Evolutionary conservation across 371 early-diverging fungal genomes (phyloP), one percentile per base, ranked within the genome.

Genomic region (Actinomucor elegans): DNA sequence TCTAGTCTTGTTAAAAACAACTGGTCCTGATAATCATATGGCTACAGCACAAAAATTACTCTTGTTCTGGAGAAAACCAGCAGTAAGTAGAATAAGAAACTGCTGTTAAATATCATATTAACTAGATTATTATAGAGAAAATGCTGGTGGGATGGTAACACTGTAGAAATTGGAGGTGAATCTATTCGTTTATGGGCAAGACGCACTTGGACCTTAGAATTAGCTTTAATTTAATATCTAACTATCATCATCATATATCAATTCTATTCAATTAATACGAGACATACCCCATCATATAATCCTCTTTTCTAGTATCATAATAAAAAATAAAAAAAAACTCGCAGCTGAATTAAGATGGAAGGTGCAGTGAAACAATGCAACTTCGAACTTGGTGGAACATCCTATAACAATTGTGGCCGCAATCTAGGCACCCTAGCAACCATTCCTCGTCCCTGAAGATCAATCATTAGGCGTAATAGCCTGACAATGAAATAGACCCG

Each of bases 121-220:
- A 5, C 9, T 21, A 12, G 12, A 14, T 42, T 29, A 17, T 17
- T 11, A 4, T 34, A 83, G 83, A 77, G 89, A 64, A 89, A 89
- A 72, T 89, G 88, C 64, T 89, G 88, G 88, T 89, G 90, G 88
- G 90, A 89, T 65, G 86, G 86, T 14, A 78, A 74, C 32, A 81
- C 83, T 40, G 79, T 87, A 20, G 75, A 79, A 36, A 62, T 86
- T 2, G 75, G 72, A 20, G 64, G 67, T 48, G 67, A 80, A 36
- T 67, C 81, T 10, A 75, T 88, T 36, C 69, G 83, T 49, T 55
- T 89, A 36, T 89, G 90, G 90, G 86, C 85, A 57, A 75, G 90
- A 58, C 75, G 90, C 38, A 88, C 86, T 48, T 89, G 90, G 90
- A 89, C 90, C 6, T 61, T 89, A 37, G 90, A 89, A 33, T 41